phyloP scores from a whole-genome alignment of 2,329 filamentous ascomycete species.

The Venturia asperata region DNA sequence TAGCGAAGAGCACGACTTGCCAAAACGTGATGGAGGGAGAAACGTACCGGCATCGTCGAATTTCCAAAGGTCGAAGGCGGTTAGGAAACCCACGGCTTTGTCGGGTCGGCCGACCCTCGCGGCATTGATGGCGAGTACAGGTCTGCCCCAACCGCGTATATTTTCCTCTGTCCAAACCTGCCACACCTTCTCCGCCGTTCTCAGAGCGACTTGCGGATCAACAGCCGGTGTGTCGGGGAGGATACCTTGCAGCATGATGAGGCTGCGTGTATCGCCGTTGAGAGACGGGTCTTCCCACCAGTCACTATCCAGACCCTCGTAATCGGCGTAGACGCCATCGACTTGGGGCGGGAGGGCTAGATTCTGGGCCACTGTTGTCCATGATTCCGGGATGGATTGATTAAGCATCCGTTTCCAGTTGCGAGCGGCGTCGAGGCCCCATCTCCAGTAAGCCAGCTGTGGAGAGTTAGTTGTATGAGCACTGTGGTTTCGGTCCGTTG shows the following conservation, averaged over 20 bases:
- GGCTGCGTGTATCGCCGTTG: not conserved
- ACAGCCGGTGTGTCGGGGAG: not conserved
- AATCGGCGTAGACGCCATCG: not conserved
- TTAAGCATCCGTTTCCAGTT: not conserved
- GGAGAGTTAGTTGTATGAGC: not conserved
- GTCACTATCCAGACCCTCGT: not conserved
- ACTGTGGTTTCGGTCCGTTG: not conserved
- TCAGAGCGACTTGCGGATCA: not conserved
- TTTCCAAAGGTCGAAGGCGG: not conserved
- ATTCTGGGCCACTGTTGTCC: not conserved
- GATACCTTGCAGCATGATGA: not conserved
- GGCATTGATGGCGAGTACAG: not conserved
- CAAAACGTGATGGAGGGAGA: not conserved
- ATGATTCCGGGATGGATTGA: not conserved
- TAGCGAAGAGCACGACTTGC: not conserved
- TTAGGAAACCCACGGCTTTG: not conserved
- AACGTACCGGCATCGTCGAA: not conserved
- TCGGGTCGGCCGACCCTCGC: not conserved
- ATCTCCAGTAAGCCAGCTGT: not conserved
- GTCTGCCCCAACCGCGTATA: not conserved
- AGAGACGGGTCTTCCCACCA: not conserved
- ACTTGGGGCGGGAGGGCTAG: not conserved
- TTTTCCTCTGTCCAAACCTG: not conserved
- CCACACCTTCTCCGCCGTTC: not conserved
- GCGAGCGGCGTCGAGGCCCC: not conserved